phyloP scores from a whole-genome alignment of 306 rosid genomes.

The Acacia confusa region DNA sequence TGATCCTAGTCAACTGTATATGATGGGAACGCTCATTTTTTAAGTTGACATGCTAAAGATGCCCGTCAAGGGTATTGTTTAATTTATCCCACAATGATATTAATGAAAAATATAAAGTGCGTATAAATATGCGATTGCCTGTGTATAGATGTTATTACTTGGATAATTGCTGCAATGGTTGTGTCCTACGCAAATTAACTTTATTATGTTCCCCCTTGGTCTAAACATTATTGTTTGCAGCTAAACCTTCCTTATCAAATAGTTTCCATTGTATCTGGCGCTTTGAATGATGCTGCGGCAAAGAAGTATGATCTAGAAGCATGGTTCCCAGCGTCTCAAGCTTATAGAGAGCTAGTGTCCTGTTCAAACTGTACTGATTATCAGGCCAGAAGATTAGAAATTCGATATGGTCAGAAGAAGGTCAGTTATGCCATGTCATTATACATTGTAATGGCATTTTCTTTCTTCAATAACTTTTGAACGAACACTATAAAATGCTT shows the following conservation, averaged over 20 bases:
- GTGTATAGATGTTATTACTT: background rate
- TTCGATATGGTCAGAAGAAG: slow-evolving; percentile 94
- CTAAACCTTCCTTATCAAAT: slow-evolving; percentile 81
- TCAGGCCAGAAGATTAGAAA: slow-evolving; percentile 85
- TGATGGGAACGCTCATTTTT: slow-evolving; percentile 1
- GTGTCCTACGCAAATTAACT: slow-evolving; percentile 17
- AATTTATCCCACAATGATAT: background rate
- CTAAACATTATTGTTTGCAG: slow-evolving; percentile 42
- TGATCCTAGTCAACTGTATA: background rate
- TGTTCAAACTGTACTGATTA: slow-evolving; percentile 98
- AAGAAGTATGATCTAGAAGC: slow-evolving; percentile 94
- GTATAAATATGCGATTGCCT: background rate
- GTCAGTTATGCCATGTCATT: slow-evolving; percentile 40
- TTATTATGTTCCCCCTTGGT: background rate
- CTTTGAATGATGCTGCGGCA: slow-evolving; percentile 96
- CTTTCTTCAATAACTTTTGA: slow-evolving; percentile 2
- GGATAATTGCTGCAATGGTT: slow-evolving; percentile 6
- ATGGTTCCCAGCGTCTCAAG: slow-evolving; percentile 93
- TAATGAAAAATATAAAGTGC: background rate
- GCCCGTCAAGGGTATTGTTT: background rate
- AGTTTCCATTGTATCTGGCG: slow-evolving; percentile 92
- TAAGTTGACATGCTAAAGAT: slow-evolving; percentile 8
- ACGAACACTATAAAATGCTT: background rate
- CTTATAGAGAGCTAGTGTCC: slow-evolving; percentile 88
- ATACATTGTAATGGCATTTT: background rate